Evolutionary conservation across 2,329 filamentous ascomycete genomes (phyloP).

Genomic region (Alternaria alternata): DNA sequence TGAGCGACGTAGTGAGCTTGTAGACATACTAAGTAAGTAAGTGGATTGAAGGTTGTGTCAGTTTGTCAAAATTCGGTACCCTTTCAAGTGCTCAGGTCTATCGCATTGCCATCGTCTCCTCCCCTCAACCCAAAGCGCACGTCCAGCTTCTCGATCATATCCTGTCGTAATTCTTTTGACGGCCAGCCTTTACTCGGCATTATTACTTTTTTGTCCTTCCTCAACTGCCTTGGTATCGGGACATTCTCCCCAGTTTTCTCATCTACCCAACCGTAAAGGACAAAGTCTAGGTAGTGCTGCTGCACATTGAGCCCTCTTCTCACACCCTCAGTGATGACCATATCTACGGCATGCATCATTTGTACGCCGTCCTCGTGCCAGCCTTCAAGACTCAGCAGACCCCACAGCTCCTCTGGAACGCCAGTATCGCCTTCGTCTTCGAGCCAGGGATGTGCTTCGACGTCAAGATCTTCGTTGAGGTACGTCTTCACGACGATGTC

Average conservation of each 20-base stretch:
- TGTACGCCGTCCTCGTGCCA: conserved; percentile 67
- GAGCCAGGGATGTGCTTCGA: conserved; percentile 28
- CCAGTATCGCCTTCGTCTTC: conserved; percentile 34
- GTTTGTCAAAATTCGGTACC: not conserved
- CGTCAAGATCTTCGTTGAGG: conserved; percentile 29
- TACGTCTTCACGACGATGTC: conserved; percentile 35
- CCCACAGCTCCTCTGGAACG: conserved; percentile 42
- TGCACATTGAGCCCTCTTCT: conserved; percentile 64
- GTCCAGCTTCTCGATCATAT: conserved; percentile 8
- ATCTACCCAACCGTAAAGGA: conserved; percentile 70
- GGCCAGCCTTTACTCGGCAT: conserved; percentile 13
- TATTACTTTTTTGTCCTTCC: conserved; percentile 58
- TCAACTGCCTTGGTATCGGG: conserved; percentile 57
- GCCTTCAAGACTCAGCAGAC: conserved; percentile 45
- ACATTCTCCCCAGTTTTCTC: conserved; percentile 59
- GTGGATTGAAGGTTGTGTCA: not conserved
- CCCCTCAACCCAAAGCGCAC: not conserved
- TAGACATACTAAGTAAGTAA: not conserved
- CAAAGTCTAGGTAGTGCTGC: conserved; percentile 63
- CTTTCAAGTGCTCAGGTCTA: not conserved
- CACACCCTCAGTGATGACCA: conserved; percentile 61
- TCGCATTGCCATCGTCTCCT: not conserved
- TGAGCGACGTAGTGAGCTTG: not conserved
- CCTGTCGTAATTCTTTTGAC: conserved; percentile 1
- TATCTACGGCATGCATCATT: conserved; percentile 49